A percentile compares a stretch with the other conserved stretches of the same genome.
These are phyloP conservation scores for Cystofilobasidium bisporidii DNA, from an alignment of 768 basidiomycete genomes.

Conservation along the genomic window DNA sequence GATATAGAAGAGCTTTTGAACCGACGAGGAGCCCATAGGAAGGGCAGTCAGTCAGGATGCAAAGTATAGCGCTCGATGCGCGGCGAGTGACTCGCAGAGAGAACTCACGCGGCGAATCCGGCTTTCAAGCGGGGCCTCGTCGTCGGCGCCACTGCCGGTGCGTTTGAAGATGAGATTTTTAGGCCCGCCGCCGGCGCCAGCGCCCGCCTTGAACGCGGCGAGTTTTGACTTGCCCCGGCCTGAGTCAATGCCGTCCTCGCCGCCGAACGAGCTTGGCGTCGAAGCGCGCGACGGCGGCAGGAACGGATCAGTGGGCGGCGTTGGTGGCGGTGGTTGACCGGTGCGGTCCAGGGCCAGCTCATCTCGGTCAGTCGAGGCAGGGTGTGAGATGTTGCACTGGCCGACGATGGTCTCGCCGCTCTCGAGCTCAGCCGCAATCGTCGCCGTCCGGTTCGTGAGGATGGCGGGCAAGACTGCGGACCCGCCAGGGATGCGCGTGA, in stretches of 20 bases:
- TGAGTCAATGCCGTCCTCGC: conserved; percentile 45
- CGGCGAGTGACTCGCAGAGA: no score
- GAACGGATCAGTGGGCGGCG: neutral
- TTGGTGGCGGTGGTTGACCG: neutral
- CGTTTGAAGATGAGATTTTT: conserved; percentile 18
- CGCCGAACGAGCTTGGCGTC: conserved; percentile 13
- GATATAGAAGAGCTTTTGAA: conserved; percentile 70
- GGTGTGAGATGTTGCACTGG: conserved; percentile 90
- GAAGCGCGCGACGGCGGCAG: no score
- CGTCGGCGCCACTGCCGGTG: conserved; percentile 29
- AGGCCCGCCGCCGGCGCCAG: neutral
- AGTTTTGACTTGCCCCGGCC: conserved; percentile 1
- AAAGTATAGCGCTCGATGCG: neutral
- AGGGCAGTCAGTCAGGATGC: neutral
- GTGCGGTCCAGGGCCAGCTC: neutral
- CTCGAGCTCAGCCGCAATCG: conserved; percentile 80
- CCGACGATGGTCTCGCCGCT: conserved; percentile 71
- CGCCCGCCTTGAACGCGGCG: neutral
- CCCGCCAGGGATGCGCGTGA: conserved; percentile 62
- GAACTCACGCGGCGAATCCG: conserved; percentile 16
- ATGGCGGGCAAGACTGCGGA: conserved; percentile 82
- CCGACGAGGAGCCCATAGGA: neutral
- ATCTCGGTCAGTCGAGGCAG: conserved; percentile 42
- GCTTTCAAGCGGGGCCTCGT: conserved; percentile 4
- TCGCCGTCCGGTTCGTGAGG: conserved; percentile 89